These are phyloP conservation scores for Pseudocercospora eumusae DNA, from an alignment of 2,329 filamentous ascomycete species.

Conservation along the genomic window DNA sequence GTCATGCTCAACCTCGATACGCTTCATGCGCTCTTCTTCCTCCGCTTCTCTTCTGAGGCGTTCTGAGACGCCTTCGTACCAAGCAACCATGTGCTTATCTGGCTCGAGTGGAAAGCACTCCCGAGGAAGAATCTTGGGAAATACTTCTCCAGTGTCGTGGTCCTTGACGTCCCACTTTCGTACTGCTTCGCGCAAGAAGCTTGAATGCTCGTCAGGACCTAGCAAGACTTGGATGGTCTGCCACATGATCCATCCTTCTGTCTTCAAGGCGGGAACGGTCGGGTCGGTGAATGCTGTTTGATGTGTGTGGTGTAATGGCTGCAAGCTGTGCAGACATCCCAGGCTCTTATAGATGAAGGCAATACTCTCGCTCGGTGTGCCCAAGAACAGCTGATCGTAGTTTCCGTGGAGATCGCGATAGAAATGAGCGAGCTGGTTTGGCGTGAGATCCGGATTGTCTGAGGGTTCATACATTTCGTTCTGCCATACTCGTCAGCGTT, in stretches of 20 bases:
- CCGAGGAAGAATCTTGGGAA: slow-evolving; percentile 65
- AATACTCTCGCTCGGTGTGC: slow-evolving; percentile 70
- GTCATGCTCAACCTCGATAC: slow-evolving; percentile 33
- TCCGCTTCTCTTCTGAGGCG: slow-evolving; percentile 66
- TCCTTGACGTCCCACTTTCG: slow-evolving; percentile 74
- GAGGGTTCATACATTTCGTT: slow-evolving; percentile 47
- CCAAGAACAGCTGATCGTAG: slow-evolving; percentile 68
- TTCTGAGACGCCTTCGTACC: slow-evolving; percentile 78
- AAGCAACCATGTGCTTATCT: slow-evolving; percentile 78
- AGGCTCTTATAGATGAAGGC: slow-evolving; percentile 91
- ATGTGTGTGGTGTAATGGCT: slow-evolving; percentile 55
- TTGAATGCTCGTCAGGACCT: slow-evolving; percentile 82
- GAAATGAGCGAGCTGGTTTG: slow-evolving; percentile 52
- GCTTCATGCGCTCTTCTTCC: slow-evolving; percentile 40
- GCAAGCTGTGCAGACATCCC: slow-evolving; percentile 84
- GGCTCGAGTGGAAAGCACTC: slow-evolving; percentile 69
- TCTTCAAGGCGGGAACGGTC: slow-evolving; percentile 77
- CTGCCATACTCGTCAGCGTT: slow-evolving; percentile 35
- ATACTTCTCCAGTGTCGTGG: slow-evolving; percentile 61
- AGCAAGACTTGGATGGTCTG: slow-evolving; percentile 87
- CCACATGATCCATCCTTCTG: slow-evolving; percentile 87
- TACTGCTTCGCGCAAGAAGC: slow-evolving; percentile 78
- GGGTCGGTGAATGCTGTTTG: slow-evolving; percentile 69
- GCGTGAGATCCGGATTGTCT: slow-evolving; percentile 50
- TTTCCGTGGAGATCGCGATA: slow-evolving; percentile 51